These are phyloP conservation scores for Alternaria longipes DNA, from an alignment of 2,329 filamentous ascomycete species.

Conservation along the genomic window DNA sequence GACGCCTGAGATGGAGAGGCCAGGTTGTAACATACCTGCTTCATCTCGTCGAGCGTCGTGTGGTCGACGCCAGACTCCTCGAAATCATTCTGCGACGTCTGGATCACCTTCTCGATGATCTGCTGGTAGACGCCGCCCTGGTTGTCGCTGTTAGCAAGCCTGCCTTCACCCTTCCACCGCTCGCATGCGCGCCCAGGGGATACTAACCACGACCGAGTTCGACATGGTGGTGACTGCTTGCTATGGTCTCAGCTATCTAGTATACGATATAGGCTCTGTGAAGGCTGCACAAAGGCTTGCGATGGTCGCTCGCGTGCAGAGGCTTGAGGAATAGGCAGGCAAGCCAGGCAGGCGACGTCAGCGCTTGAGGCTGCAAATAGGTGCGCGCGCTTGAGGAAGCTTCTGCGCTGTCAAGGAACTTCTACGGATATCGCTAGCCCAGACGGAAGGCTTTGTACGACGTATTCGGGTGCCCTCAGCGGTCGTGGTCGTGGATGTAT, in stretches of 20 bases:
- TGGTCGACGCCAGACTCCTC: constrained; percentile 95
- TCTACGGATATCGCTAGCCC: constrained; percentile 33
- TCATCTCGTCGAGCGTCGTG: constrained; percentile 84
- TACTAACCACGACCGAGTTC: constrained; percentile 52
- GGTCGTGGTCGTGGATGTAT: constrained; percentile 44
- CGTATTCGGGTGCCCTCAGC: constrained; percentile 42
- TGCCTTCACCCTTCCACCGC: constrained; percentile 24
- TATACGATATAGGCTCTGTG: constrained; percentile 23
- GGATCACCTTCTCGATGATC: constrained; percentile 78
- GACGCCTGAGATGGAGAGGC: constrained; percentile 19
- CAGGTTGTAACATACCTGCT: constrained; percentile 72
- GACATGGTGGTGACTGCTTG: constrained; percentile 43
- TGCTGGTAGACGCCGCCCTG: constrained; percentile 83
- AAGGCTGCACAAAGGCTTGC: constrained; percentile 25
- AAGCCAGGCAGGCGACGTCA: constrained; percentile 40
- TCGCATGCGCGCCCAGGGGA: constrained; percentile 29
- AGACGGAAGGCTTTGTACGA: constrained; percentile 43
- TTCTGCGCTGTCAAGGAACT: constrained; percentile 34
- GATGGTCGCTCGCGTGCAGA: constrained; percentile 33
- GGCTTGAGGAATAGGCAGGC: constrained; percentile 30
- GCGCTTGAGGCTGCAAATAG: constrained; percentile 40
- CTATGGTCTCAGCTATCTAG: constrained; percentile 31
- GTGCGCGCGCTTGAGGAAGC: constrained; percentile 36
- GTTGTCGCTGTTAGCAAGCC: constrained; percentile 43
- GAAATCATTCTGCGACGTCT: constrained; percentile 84